phyloP scores from a whole-genome alignment of 768 basidiomycete species.

The Cubamyces sp. region DNA sequence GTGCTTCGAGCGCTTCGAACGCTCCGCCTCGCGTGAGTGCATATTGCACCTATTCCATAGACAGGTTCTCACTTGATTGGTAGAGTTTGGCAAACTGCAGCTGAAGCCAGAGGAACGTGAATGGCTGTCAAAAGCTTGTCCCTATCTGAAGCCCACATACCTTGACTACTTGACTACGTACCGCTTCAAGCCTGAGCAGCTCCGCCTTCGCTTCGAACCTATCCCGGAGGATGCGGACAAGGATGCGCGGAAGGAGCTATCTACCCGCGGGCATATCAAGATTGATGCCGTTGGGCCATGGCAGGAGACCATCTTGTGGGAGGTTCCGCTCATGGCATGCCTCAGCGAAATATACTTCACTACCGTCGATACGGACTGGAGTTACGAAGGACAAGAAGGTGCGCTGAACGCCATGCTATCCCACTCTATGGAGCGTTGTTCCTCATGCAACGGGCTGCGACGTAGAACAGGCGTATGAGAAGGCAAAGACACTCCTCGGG shows the following conservation, averaged over 20 bases:
- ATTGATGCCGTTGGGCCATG: constrained; percentile 77
- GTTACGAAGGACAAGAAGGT: constrained; percentile 82
- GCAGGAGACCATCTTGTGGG: constrained; percentile 90
- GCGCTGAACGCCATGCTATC: constrained; percentile 5
- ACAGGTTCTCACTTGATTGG: not conserved
- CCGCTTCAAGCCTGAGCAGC: constrained; percentile 76
- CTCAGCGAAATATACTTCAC: constrained; percentile 90
- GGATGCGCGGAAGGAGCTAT: constrained; percentile 23
- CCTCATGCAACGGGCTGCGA: not conserved
- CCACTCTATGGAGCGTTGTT: not conserved
- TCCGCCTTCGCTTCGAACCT: constrained; percentile 67
- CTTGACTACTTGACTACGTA: constrained; percentile 74
- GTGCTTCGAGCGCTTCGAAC: constrained; percentile 63
- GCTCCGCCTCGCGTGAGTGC: constrained; percentile 57
- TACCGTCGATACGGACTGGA: constrained; percentile 79
- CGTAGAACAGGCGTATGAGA: constrained; percentile 72
- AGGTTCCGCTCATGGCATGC: constrained; percentile 93
- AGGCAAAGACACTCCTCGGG: constrained; percentile 65
- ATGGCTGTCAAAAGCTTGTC: constrained; percentile 72
- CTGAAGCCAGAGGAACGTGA: constrained; percentile 63
- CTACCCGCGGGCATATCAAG: constrained; percentile 46
- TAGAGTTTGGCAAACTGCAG: constrained; percentile 70
- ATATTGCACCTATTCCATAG: not conserved
- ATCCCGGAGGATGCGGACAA: constrained; percentile 42
- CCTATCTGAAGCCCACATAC: constrained; percentile 74